Conservation (phyloP, 345 rosid species). For the Hibiscus mutabilis region DNA sequence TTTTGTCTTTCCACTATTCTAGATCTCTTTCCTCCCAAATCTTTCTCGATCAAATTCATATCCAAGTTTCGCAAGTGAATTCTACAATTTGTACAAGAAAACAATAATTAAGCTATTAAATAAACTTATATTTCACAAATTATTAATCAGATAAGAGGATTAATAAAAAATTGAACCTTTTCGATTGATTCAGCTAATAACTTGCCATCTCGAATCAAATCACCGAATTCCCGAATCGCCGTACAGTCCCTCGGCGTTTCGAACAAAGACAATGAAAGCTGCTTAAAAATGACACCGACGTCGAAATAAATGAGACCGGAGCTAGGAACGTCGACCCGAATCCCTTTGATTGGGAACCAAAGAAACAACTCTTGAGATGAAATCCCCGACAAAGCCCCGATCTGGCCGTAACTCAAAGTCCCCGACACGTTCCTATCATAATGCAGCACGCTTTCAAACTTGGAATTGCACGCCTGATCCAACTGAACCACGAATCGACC, state of each 20-base stretch:
- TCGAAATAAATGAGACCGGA: conserved; percentile 91
- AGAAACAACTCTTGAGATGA: conserved; percentile 79
- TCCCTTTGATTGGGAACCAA: conserved; percentile 84
- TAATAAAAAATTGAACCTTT: conserved; percentile 28
- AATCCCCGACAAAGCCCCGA: conserved; percentile 62
- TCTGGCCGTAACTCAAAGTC: conserved; percentile 46
- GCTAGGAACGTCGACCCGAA: conserved; percentile 78
- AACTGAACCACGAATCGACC: conserved; percentile 69
- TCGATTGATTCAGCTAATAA: conserved; percentile 19
- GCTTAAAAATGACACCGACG: conserved; percentile 81
- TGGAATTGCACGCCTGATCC: conserved; percentile 80
- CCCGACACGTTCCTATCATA: conserved; percentile 78
- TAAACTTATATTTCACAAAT: background rate
- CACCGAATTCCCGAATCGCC: conserved; percentile 25
- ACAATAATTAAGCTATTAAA: background rate
- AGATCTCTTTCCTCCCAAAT: conserved; percentile 28
- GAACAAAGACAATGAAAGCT: conserved; percentile 76
- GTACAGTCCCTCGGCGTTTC: conserved; percentile 81
- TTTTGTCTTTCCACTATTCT: conserved; percentile 16
- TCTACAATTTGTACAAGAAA: conserved; percentile 28
- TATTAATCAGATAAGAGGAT: background rate
- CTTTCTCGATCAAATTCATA: conserved; percentile 24
- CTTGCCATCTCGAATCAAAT: conserved; percentile 12
- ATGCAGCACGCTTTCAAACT: conserved; percentile 76
- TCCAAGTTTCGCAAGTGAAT: conserved; percentile 25